Base-by-base conservation (phyloP, 352 stramenopile species). In the Globisporangium canariense region DNA sequence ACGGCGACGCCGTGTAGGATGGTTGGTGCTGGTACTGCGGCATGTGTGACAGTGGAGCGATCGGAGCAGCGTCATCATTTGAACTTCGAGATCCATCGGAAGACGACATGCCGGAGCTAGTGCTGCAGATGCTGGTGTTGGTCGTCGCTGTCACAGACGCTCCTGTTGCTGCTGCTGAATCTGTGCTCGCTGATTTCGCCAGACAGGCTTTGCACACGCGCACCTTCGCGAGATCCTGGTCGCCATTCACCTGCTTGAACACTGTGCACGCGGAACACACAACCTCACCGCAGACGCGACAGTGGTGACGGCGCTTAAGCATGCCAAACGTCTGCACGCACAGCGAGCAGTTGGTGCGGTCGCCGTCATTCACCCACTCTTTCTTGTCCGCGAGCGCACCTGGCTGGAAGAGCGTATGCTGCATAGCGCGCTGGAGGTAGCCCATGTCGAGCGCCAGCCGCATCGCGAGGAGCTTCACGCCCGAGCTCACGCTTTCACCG, bases 291-390 rank as follows among this genome's bases (percentile, higher is more conserved):
- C 88, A 96, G 11, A 93, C 82, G 41, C 88, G 83, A 55, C 88
- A 96, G 67, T 96, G 88, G 62, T 96, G 88, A 28, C 85, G 84
- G 36, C 88, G 78, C 63, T 86, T 88, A n/a, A 96, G 67, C 77
- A 94, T 83, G 30, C 77, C 68, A 30, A 96, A 96, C 0, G 79
- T 76, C 58, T 92, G 88, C 14, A 88, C 74, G 43, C 88, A 96
- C 2, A 93, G 70, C 46, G 80, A 91, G 72, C 88, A 96, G 61
- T 90, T 91, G 38, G 80, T 81, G 32, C 88, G 82, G 36, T 90
- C 75, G 10, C 73, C 76, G 58, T 96, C 86, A 34, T 78, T 79
- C n/a, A 96, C 86, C 88, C 88, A 96, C 58, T 91, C 79, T 49
- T 86, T 78, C 62, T 88, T 86, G 53, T 79, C 66, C 8, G 78